Evolutionary conservation across 2,329 filamentous ascomycete genomes (phyloP), one percentile per base, ranked within the genome.

Genomic region (Rhinocladiella mackenziei): DNA sequence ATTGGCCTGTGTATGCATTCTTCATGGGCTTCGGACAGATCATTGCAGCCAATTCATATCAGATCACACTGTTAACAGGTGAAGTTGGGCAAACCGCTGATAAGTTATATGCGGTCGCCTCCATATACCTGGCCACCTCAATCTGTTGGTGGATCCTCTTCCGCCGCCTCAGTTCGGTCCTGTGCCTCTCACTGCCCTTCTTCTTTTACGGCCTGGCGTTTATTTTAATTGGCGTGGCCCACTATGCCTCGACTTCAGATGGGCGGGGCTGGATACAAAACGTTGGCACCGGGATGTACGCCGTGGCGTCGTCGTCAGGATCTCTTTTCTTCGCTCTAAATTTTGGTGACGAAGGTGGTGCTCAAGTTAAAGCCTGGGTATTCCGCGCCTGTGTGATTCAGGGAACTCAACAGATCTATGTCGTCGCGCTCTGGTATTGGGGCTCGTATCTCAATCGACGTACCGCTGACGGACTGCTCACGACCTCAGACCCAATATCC

Each of bases 341-440:
- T 61, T 83, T 83, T 56, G 80, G 80, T 44, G 76, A 77, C 53
- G 78, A 81, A 65, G 77, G 75, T 30, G 78, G 78, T 34, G 73
- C 75, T 2, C 77, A 79, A 5, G 74, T 81, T 31, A 79, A 76
- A 58, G 71, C 77, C 25, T 83, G 80, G 80, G 78, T 80, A n/a
- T 81, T 78, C 64, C 74, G 81, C 44, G 81, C 81, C 11, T 80
- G 79, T 56, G 61, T 78, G 9, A 81, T 84, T 39, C 78, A 83
- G 59, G 81, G 81, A 30, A 80, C 78, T 5, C 80, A 83, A 56
- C 80, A 84, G 58, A 67, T 80, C 50, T 84, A 83, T 60, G 72
- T 81, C 38, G 74, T 79, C 17, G 75, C 72, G 5, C 69, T 84
- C 9, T 84, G 80, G 80, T 83, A 77, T 58, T 84, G 81, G 81